These are phyloP conservation scores for Aspergillus tanneri DNA, from an alignment of 2,329 filamentous ascomycete genomes.

Conservation along the genomic window DNA sequence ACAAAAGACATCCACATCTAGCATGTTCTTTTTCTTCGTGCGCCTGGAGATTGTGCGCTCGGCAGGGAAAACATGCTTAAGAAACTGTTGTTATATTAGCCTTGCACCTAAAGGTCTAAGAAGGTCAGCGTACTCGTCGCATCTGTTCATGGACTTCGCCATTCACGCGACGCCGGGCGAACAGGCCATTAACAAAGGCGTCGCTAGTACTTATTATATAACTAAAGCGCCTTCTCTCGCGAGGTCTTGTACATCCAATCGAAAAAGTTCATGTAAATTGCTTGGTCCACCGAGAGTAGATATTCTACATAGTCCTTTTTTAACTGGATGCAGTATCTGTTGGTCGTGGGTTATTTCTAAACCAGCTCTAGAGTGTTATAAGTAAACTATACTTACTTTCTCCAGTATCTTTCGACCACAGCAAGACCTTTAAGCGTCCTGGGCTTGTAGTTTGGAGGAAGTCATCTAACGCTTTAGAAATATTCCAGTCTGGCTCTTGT, in stretches of 20 bases:
- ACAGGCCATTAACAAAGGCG: slow-evolving; percentile 27
- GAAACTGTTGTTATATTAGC: slow-evolving; percentile 26
- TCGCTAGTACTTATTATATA: slow-evolving; percentile 27
- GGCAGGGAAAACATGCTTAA: slow-evolving; percentile 17
- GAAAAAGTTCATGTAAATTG: slow-evolving; percentile 30
- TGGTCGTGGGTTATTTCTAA: slow-evolving; percentile 3
- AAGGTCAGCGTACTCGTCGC: slow-evolving; percentile 19
- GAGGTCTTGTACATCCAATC: slow-evolving; percentile 28
- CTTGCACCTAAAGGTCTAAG: neutral
- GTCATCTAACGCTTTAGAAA: slow-evolving; percentile 24
- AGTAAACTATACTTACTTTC: neutral
- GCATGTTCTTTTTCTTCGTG: slow-evolving; percentile 26
- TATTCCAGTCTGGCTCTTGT: slow-evolving; percentile 27
- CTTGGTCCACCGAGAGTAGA: slow-evolving; percentile 23
- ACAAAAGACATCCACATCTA: slow-evolving; percentile 23
- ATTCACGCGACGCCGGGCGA: slow-evolving; percentile 22
- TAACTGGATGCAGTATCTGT: slow-evolving; percentile 27
- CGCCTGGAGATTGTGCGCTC: slow-evolving; percentile 17
- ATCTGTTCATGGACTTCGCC: slow-evolving; percentile 24
- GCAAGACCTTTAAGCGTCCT: slow-evolving; percentile 26
- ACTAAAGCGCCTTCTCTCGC: slow-evolving; percentile 23
- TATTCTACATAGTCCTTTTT: slow-evolving; percentile 25
- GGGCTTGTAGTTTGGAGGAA: slow-evolving; percentile 26
- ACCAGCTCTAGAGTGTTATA: neutral
- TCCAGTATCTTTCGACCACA: slow-evolving; percentile 20